A percentile compares a stretch with the other conserved stretches of the same genome.
Conservation (phyloP, 1,284 basidiomycete genomes). For the Puccinia triticina region DNA sequence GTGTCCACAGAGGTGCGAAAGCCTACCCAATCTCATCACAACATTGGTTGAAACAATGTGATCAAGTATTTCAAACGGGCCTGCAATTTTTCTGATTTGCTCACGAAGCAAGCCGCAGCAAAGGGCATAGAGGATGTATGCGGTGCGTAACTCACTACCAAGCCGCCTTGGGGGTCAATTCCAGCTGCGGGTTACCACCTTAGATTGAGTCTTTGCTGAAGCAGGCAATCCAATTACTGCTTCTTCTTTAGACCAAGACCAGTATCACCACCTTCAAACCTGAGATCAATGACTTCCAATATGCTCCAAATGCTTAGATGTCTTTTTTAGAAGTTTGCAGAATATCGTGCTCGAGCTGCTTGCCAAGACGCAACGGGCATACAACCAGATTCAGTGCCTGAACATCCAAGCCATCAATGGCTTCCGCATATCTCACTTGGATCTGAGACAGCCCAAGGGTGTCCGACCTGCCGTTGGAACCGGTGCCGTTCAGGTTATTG, state of each 20-base stretch:
- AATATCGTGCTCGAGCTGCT: too few relatives aligned
- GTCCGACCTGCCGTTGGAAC: too few relatives aligned
- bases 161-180: slow-evolving; percentile 91
- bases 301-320: slow-evolving; percentile 97
- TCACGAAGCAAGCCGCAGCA: slow-evolving; percentile 89
- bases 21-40: slow-evolving; percentile 97
- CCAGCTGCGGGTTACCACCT: slow-evolving; percentile 91
- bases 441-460: too few relatives aligned
- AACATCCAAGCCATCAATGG: too few relatives aligned
- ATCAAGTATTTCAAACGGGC: slow-evolving; percentile 98
- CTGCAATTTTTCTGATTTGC: slow-evolving; percentile 93
- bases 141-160: slow-evolving; percentile 99
- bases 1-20: slow-evolving; percentile 95
- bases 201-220: slow-evolving; percentile 95
- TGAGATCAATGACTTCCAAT: slow-evolving; percentile 98
- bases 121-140: slow-evolving; percentile 96
- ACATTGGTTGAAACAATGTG: slow-evolving; percentile 96
- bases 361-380: too few relatives aligned
- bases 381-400: too few relatives aligned
- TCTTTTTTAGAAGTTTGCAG: slow-evolving; percentile 98
- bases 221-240: slow-evolving; percentile 91
- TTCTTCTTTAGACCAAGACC: slow-evolving; percentile 95
- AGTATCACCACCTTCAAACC: slow-evolving; percentile 99
- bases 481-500: too few relatives aligned
- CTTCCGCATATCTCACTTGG: too few relatives aligned